Evolutionary conservation across 163 green algal genomes (phyloP), one percentile per base, ranked within the genome.

Genomic region (Volvox carteri): DNA sequence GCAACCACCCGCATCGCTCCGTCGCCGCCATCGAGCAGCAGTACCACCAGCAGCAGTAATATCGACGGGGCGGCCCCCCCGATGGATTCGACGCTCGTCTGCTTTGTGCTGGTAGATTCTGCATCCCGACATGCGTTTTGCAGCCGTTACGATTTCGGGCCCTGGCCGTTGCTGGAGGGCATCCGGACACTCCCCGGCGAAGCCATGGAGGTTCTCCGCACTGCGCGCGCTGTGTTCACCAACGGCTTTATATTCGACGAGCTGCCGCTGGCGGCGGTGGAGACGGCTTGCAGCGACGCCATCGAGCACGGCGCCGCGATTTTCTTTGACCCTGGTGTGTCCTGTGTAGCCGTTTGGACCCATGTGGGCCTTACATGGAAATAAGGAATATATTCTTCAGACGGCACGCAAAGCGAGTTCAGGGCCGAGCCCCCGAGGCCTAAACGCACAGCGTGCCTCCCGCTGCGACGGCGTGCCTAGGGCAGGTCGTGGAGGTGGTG

Each of bases 261-360:
- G 94, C 92, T 99, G 72, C 94, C 95, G 1, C 78, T 94, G 16
- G 74, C 90, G n/a, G 88, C 96, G 58, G 94, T 99, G 46, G 68
- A 96, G 75, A 78, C 54, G 44, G 93, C 94, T 0, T 94, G 94
- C 33, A 28, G 76, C 18, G 65, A 90, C 19, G 95, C 96, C 1
- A 95, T 94, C 6, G 11, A 21, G 0, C 85, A 93, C 30, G 97
- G 96, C 23, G 93, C 94, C 4, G 91, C 94, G 0, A 92, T 99
- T 1, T 97, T 99, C 62, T 99, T 99, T 78, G 98, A 99, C 83
- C 97, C 97, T 74, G 97, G 97, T 93, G 56, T 48, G 68, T n/a
- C n/a, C n/a, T n/a, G n/a, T n/a, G n/a, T n/a, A n/a, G n/a, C n/a
- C n/a, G n/a, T n/a, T n/a, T n/a, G n/a, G n/a, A n/a, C n/a, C n/a